Percentiles rank a stretch among this genome's conserved stretches.
These are phyloP conservation scores for Chlorencoelia australis DNA, from an alignment of 2,329 filamentous ascomycete species.

Conservation along the genomic window DNA sequence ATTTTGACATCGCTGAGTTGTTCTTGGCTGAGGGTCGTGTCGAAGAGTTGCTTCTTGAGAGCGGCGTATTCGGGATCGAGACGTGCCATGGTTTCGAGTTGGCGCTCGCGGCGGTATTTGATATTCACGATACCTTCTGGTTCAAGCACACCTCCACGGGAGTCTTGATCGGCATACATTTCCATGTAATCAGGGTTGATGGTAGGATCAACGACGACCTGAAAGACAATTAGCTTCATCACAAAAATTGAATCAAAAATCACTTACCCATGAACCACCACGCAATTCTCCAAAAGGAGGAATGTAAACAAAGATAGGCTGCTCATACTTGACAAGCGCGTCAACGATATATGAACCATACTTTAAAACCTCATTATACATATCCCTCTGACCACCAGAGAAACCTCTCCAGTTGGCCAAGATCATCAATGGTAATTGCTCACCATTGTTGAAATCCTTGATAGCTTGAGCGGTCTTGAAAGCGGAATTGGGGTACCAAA, in stretches of 20 bases:
- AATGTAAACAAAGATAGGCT: slow-evolving; percentile 98
- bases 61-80: slow-evolving; percentile 75
- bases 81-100: slow-evolving; percentile 94
- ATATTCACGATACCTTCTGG: slow-evolving; percentile 97
- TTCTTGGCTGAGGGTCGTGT: slow-evolving; percentile 57
- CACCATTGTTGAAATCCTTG: slow-evolving; percentile 97
- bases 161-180: slow-evolving; percentile 96
- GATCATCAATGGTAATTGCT: slow-evolving; percentile 97
- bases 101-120: slow-evolving; percentile 96
- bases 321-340: slow-evolving; percentile 94
- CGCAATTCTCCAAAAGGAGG: slow-evolving; percentile 92
- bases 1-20: slow-evolving; percentile 69
- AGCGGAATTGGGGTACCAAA: slow-evolving; percentile 99
- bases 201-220: slow-evolving; percentile 93
- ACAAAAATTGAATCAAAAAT: slow-evolving; percentile 2
- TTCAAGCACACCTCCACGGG: slow-evolving; percentile 93
- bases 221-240: slow-evolving; percentile 26
- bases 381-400: slow-evolving; percentile 97
- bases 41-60: slow-evolving; percentile 67
- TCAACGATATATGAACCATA: slow-evolving; percentile 99
- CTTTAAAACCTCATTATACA: slow-evolving; percentile 99
- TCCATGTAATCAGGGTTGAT: slow-evolving; percentile 97
- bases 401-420: slow-evolving; percentile 99
- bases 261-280: slow-evolving; percentile 83
- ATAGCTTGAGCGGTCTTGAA: slow-evolving; percentile 99